phyloP scores from a whole-genome alignment of 257 asterid species.

The Plantago major region DNA sequence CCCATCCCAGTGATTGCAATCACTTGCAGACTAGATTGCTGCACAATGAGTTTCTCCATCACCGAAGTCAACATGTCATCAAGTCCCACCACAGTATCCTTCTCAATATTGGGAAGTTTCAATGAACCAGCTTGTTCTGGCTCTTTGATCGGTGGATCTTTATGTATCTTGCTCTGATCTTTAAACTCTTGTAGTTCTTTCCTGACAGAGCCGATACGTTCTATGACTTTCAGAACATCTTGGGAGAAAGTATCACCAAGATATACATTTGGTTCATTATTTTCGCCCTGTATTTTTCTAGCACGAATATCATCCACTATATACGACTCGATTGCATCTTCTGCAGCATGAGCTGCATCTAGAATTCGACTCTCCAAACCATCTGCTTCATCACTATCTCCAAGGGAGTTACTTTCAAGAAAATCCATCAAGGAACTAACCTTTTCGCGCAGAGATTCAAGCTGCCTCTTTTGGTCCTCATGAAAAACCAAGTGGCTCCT shows the following conservation, averaged over 20 bases:
- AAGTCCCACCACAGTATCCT: neutral
- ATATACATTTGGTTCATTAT: neutral
- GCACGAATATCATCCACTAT: neutral
- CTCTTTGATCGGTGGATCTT: neutral
- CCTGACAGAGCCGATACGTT: neutral
- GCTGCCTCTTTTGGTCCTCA: neutral
- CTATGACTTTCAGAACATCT: neutral
- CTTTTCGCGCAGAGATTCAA: neutral
- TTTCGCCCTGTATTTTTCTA: neutral
- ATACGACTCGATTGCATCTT: neutral
- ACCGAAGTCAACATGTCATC: neutral
- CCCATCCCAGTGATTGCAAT: constrained; percentile 9
- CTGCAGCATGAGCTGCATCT: neutral
- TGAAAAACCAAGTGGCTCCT: neutral
- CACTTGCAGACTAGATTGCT: neutral
- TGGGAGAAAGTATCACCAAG: neutral
- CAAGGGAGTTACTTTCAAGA: neutral
- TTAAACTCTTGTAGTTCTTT: neutral
- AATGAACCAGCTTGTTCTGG: neutral
- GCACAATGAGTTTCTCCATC: neutral
- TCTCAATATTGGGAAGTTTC: neutral
- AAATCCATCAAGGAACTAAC: neutral
- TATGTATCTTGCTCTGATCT: neutral
- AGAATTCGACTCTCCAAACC: neutral
- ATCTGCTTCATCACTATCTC: neutral